These are phyloP conservation scores for Naganishia vaughanmartiniae DNA, from an alignment of 768 basidiomycete genomes.

Conservation along the genomic window DNA sequence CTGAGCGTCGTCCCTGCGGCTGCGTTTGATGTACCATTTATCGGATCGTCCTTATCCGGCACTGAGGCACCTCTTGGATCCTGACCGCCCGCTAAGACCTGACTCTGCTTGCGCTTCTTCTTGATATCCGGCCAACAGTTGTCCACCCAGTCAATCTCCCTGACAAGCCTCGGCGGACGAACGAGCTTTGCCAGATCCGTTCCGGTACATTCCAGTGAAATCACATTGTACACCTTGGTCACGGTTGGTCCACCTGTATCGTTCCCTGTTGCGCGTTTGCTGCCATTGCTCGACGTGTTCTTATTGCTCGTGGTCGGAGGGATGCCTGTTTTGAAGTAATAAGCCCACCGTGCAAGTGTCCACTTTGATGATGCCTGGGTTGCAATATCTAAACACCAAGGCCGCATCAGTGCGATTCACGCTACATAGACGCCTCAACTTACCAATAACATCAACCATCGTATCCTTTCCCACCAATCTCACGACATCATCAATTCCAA, in stretches of 20 bases:
- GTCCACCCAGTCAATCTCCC: slow-evolving; percentile 95
- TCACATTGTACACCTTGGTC: slow-evolving; percentile 87
- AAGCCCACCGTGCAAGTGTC: slow-evolving; percentile 87
- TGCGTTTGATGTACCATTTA: background rate
- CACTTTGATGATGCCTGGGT: slow-evolving; percentile 82
- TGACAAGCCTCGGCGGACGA: slow-evolving; percentile 70
- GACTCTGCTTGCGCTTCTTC: slow-evolving; percentile 43
- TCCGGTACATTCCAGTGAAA: slow-evolving; percentile 88
- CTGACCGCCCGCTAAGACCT: background rate
- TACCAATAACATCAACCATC: slow-evolving; percentile 76
- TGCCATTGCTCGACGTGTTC: background rate
- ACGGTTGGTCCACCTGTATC: background rate
- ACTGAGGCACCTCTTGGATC: background rate
- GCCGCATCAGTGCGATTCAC: background rate
- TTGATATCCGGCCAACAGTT: slow-evolving; percentile 83
- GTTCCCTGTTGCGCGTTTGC: slow-evolving; percentile 12
- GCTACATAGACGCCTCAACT: background rate
- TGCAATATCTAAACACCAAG: slow-evolving; percentile 64
- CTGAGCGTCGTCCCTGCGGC: background rate
- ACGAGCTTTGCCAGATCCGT: slow-evolving; percentile 75
- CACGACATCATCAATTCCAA: slow-evolving; percentile 78
- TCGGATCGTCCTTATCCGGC: slow-evolving; percentile 14
- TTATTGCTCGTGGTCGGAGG: slow-evolving; percentile 59
- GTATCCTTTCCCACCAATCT: slow-evolving; percentile 72
- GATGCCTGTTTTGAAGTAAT: slow-evolving; percentile 57